Base-by-base conservation (phyloP, 768 basidiomycete genomes). In the Ephemerocybe angulata region DNA sequence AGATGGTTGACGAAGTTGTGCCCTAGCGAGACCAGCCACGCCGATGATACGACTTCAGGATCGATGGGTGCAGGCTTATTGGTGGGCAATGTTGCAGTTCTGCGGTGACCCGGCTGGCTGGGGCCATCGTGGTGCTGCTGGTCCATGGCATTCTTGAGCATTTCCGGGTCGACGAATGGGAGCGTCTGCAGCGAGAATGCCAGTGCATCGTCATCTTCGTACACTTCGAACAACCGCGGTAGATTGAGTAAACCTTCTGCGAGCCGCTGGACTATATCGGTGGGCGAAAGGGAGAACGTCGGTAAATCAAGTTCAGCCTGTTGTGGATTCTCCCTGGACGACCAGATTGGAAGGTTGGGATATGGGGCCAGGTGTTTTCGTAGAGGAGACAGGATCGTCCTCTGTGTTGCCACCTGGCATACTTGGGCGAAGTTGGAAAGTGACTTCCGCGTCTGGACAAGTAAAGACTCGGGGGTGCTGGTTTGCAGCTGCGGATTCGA, bases 221-320 rank as follows among this genome's bases (percentile, higher is more conserved):
- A 96, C 17, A 95, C 88, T 68, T 98, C 95, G 64, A 98, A 97
- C 15, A 98, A 74, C 53, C 94, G 74, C 2, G 96, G 93, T 2
- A 99, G 82, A 71, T 96, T 97, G 29, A 98, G 77, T 30, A 99
- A 72, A n/a, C 94, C 93, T 65, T 98, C 97, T 2, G 91, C 90
- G 29, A 98, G 86, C 54, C 86, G 84, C 56, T 94, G 90, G 57
- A 97, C 86, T 3, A 82, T 85, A 52, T 93, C 90, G 52, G 87
- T 96, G 1, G 94, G 95, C 10, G 90, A 91, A 12, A 98, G 77
- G 1, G 94, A 97, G 73, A 99, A 99, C 5, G 83, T 90, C 2
- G 97, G 97, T 5, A 98, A 82, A 30, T 81, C 78, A 25, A 91
- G 74, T 33, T 85, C 84, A 27, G 53, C 74, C 5, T 72, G 66